Base-by-base conservation (phyloP, 2,329 filamentous ascomycete genomes). In the Paradendryphiella salina region DNA sequence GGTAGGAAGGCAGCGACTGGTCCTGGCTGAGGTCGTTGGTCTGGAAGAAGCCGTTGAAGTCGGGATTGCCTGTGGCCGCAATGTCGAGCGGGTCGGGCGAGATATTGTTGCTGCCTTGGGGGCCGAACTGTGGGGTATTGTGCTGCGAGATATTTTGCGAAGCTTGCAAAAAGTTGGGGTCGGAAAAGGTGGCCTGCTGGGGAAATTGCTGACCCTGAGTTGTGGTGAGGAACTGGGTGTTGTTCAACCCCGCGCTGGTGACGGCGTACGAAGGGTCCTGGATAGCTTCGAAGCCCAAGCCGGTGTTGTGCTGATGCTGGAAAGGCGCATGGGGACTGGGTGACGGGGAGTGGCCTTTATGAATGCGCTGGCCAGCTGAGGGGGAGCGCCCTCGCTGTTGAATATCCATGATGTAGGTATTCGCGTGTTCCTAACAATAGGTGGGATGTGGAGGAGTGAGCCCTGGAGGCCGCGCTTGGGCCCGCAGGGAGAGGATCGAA, bases 301-400 rank as follows among this genome's bases (percentile, higher is more conserved):
- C 81, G 66, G 87, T 78, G 67, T 82, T 83, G 45, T 60, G 48
- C 21, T 64, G 80, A 44, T 78, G 78, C 69, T 79, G 76, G 65
- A 80, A 82, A 63, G 78, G 78, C 73, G 74, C 72, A 65, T 72
- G 80, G 71, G 81, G 82, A 69, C 84, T 83, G 64, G 84, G 82
- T 64, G 85, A 86, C 73, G 84, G 84, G 61, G 77, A 81, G 72
- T 84, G 83, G 72, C 81, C 87, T 86, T 88, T 86, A 85, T 84
- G 80, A 77, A 77, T 71, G 69, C 64, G 70, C 62, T 82, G 79
- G 58, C 79, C 79, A 68, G 78, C 77, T 66, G 85, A 86, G 61
- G 80, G 82, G 63, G 85, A 86, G 68, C 84, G 83, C 69, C 83
- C 83, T 70, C 82, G 77, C 68, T 80, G 79, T 72, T 79, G 59